Conservation (phyloP, 2,329 filamentous ascomycete genomes). For the Ophiocordyceps camponoti-rufipedis region DNA sequence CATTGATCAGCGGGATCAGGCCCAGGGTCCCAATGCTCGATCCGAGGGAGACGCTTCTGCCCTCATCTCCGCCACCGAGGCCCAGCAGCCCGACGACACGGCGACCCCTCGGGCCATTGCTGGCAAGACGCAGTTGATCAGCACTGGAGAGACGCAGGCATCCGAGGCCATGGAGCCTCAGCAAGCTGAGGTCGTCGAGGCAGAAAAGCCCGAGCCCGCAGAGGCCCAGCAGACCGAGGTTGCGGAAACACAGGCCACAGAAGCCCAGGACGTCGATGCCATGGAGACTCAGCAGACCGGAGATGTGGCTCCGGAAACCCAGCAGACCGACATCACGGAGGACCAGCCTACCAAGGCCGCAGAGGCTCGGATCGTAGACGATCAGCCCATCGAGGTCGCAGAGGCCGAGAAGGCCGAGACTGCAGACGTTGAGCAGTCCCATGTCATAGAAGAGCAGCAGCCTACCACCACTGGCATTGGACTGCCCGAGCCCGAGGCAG, state of each 20-base stretch:
- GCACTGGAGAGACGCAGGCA: neutral
- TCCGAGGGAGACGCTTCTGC: neutral
- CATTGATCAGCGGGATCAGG: no score
- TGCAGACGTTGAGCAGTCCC: neutral
- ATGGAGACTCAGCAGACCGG: no score
- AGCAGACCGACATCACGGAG: neutral
- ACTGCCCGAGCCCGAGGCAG: neutral
- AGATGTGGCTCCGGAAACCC: no score
- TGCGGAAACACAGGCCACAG: no score
- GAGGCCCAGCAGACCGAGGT: no score
- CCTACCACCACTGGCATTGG: neutral
- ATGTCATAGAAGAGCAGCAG: neutral
- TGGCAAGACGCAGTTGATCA: neutral
- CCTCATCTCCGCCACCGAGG: neutral
- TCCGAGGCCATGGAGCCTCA: neutral
- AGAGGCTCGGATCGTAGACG: neutral
- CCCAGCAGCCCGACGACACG: neutral
- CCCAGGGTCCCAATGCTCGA: neutral
- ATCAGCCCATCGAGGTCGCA: no score
- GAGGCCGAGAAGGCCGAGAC: neutral
- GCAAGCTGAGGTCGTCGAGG: neutral
- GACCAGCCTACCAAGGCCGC: neutral
- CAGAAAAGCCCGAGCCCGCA: no score
- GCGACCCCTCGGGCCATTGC: neutral
- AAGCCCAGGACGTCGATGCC: no score